Evolutionary conservation across 805 yeast genomes (phyloP), one percentile per base, ranked within the genome.

Genomic region (Candida cerambycidarum): DNA sequence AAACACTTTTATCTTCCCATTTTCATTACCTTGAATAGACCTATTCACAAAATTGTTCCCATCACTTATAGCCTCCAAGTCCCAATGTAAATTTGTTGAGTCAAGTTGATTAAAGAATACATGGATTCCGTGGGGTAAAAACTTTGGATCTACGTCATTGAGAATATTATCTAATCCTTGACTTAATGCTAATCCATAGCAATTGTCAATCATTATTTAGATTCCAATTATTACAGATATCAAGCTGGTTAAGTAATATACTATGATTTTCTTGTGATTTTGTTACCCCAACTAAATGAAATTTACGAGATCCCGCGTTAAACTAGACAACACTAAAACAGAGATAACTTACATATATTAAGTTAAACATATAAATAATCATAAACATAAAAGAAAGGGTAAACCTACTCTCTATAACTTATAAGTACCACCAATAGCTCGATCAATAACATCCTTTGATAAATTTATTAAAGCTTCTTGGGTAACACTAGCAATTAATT

Each of bases 11-110:
- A 59, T 46, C n/a, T 50, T 49, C 5, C 61, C 66, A 9, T 54
- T 39, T 45, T 62, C 69, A 14, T 34, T 24, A 1, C 59, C 74
- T 13, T 53, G 47, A 6, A 67, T 48, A 12, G 51, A 49, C 16
- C 72, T 53, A 45, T 61, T 67, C 39, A 61, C 57, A 45, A 69
- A 70, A 39, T 49, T 66, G 18, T 58, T 64, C 1, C 75, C 75
- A 42, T 59, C 59, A 40, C 67, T 60, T 5, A 61, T 55, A 14
- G 46, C 49, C 11, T 63, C 64, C 9, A 63, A 63, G 29, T 56
- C 50, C 72, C 72, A 68, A 52, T 17, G 63, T 42, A 2, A 52
- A 51, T 10, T 8, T 28, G 12, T 42, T 28, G 21, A 50, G 55
- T 6, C 31, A 21, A 14, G 49, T 55, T 10, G 59, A 49, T 45